Percentiles rank a stretch among this genome's conserved stretches.
phyloP scores from a whole-genome alignment of 129 eudicot species.

The Helianthus tuberosus region DNA sequence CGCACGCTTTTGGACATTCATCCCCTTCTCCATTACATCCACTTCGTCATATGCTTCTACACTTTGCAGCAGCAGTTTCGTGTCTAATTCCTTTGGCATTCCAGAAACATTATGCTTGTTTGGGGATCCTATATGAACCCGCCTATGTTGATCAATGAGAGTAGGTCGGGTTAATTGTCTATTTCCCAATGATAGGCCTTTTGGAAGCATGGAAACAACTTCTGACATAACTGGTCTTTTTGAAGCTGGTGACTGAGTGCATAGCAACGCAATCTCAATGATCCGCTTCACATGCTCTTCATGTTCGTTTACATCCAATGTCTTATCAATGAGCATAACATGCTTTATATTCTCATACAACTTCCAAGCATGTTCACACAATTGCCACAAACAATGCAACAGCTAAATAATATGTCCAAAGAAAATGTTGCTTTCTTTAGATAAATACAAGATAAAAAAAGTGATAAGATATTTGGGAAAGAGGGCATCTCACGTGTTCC shows the following conservation, averaged over 20 bases:
- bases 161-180: slow-evolving; percentile 32
- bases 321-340: slow-evolving; percentile 46
- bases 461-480: neutral
- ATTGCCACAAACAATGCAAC: neutral
- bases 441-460: neutral
- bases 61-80: neutral
- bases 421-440: neutral
- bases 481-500: slow-evolving; percentile 46
- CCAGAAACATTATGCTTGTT: slow-evolving; percentile 4
- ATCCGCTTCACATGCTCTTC: slow-evolving; percentile 52
- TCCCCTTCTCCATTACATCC: slow-evolving; percentile 22
- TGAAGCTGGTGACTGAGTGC: slow-evolving; percentile 66
- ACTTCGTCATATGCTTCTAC: slow-evolving; percentile 12
- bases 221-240: slow-evolving; percentile 82
- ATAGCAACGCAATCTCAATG: slow-evolving; percentile 62
- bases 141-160: slow-evolving; percentile 21
- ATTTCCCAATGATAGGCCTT: slow-evolving; percentile 34
- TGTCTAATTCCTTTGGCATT: slow-evolving; percentile 8
- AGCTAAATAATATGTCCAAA: neutral
- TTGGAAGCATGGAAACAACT: slow-evolving; percentile 55
- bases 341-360: slow-evolving; percentile 47
- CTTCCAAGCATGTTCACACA: slow-evolving; percentile 63
- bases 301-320: slow-evolving; percentile 40
- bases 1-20: neutral
- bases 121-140: slow-evolving; percentile 26